Conservation (phyloP, 768 basidiomycete genomes). For the Boletales sp. region DNA sequence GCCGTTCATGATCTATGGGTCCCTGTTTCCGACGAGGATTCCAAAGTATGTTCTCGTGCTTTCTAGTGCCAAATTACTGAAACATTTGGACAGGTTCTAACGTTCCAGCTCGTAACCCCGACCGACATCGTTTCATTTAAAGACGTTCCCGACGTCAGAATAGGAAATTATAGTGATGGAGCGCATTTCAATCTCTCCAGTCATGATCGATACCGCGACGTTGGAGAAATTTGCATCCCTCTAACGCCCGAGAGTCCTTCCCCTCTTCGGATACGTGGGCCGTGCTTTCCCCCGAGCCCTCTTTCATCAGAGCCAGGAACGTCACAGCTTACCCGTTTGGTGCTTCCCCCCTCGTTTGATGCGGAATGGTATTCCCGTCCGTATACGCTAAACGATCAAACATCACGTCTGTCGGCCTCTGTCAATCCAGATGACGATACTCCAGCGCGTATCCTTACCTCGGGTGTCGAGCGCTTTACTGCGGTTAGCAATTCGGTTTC, state of each 20-base stretch:
- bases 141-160: conserved; percentile 1
- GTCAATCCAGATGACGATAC: conserved; percentile 4
- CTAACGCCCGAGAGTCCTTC: conserved; percentile 32
- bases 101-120: conserved; percentile 17
- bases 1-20: conserved; percentile 18
- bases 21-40: conserved; percentile 17
- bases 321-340: background rate
- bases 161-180: conserved; percentile 1
- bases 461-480: conserved; percentile 25
- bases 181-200: conserved; percentile 6
- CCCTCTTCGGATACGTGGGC: conserved; percentile 6
- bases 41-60: conserved; percentile 8
- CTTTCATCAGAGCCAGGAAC: background rate
- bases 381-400: conserved; percentile 38
- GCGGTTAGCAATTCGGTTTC: conserved; percentile 2
- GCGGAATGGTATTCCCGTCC: conserved; percentile 27
- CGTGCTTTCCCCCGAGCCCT: background rate
- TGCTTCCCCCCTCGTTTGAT: background rate
- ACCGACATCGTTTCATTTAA: conserved; percentile 14
- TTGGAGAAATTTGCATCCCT: conserved; percentile 10
- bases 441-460: conserved; percentile 28
- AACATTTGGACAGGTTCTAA: conserved; percentile 9
- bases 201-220: conserved; percentile 5
- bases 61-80: conserved; percentile 6
- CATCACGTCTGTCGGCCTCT: conserved; percentile 32